phyloP scores from a whole-genome alignment of 129 eudicot species.

The Ambrosia trifida region DNA sequence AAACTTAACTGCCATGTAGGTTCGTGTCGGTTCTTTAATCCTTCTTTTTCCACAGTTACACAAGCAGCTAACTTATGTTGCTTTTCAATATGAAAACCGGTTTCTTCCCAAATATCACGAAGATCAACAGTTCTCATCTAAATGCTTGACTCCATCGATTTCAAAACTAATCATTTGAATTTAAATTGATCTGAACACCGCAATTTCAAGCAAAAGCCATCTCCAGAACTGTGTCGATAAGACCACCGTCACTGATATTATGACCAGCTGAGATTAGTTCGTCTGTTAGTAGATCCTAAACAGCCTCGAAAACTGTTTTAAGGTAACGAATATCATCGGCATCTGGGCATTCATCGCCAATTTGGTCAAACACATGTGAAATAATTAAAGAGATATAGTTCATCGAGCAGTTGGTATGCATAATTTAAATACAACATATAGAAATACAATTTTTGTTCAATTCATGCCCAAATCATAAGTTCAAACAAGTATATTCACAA shows the following conservation, averaged over 20 bases:
- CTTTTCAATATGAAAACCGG: constrained; percentile 74
- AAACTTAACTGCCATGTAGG: constrained; percentile 77
- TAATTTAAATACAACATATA: too few species aligned
- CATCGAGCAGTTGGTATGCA: too few species aligned
- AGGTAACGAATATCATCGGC: constrained; percentile 79
- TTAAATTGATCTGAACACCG: constrained; percentile 54
- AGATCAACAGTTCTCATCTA: constrained; percentile 59
- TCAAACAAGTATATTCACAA: too few species aligned
- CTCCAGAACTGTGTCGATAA: constrained; percentile 64
- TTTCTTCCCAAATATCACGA: constrained; percentile 91
- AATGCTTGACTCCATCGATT: constrained; percentile 55
- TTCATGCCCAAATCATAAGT: too few species aligned
- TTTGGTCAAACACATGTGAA: constrained; percentile 73
- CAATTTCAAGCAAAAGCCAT: constrained; percentile 98
- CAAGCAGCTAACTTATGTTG: constrained; percentile 66
- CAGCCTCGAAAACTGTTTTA: constrained; percentile 68
- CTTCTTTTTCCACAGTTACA: constrained; percentile 68
- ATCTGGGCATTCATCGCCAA: constrained; percentile 89
- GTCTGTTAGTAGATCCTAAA: constrained; percentile 66
- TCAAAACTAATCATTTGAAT: constrained; percentile 47
- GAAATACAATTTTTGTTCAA: too few species aligned
- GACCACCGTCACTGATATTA: constrained; percentile 91
- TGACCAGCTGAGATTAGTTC: constrained; percentile 89
- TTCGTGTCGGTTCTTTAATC: constrained; percentile 64
- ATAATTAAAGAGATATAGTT: not conserved